Percentiles rank a stretch among this genome's conserved stretches.
phyloP scores from a whole-genome alignment of 2,329 filamentous ascomycete genomes.

The Phyllosticta capitalensis region DNA sequence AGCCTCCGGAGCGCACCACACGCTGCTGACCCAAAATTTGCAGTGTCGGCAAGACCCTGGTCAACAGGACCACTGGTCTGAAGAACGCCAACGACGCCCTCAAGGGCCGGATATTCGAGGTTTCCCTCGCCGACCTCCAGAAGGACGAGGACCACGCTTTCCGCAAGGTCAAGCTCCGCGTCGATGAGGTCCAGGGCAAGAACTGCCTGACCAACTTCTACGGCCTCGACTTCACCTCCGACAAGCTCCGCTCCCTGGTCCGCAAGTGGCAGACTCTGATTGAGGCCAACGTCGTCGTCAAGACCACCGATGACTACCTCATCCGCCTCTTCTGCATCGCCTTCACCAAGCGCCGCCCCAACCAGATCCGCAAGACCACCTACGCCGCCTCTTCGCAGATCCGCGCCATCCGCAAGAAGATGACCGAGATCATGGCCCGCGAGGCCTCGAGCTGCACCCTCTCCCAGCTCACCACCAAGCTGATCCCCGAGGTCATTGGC shows the following conservation, averaged over 20 bases:
- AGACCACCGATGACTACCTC: slow-evolving; percentile 99
- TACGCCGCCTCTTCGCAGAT: slow-evolving; percentile 97
- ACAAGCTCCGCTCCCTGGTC: slow-evolving; percentile 98
- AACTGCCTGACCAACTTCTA: slow-evolving; percentile 99
- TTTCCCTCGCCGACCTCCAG: slow-evolving; percentile 96
- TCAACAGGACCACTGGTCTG: slow-evolving; percentile 98
- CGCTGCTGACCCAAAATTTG: slow-evolving; percentile 22
- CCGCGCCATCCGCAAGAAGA: slow-evolving; percentile 97
- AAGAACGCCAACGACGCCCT: slow-evolving; percentile 99
- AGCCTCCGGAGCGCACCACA: background rate
- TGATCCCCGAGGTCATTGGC: slow-evolving; percentile 98
- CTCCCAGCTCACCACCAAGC: slow-evolving; percentile 93
- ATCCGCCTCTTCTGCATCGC: slow-evolving; percentile 97
- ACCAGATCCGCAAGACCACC: slow-evolving; percentile 99
- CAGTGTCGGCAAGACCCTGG: slow-evolving; percentile 98
- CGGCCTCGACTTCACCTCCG: slow-evolving; percentile 99
- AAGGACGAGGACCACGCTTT: slow-evolving; percentile 99
- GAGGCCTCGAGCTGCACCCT: slow-evolving; percentile 93
- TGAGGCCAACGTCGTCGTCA: slow-evolving; percentile 99
- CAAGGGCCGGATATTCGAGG: slow-evolving; percentile 98
- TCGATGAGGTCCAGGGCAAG: slow-evolving; percentile 99
- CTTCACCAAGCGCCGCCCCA: slow-evolving; percentile 98
- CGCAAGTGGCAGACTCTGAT: slow-evolving; percentile 99
- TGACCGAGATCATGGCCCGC: slow-evolving; percentile 96
- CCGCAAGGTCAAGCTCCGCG: slow-evolving; percentile 98